phyloP scores from a whole-genome alignment of 2,329 filamentous ascomycete species.

The Fusarium devonianum region DNA sequence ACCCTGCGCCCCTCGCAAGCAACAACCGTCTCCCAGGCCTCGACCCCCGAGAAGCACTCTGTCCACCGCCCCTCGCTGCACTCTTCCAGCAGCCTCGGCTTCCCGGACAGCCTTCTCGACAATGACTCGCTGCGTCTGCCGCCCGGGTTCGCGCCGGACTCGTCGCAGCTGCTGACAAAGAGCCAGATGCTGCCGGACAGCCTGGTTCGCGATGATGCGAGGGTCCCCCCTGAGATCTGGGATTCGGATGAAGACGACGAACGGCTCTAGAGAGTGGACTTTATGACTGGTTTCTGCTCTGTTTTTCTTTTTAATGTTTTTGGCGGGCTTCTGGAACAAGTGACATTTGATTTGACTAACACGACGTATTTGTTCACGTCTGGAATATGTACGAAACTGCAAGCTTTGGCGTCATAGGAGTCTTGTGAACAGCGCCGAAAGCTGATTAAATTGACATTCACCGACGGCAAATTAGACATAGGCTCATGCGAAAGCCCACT shows the following conservation, averaged over 20 bases:
- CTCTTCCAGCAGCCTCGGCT: conserved; percentile 40
- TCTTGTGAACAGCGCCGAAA: neutral
- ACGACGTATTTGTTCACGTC: neutral
- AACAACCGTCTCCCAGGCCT: conserved; percentile 48
- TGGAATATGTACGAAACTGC: conserved; percentile 10
- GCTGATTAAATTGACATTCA: neutral
- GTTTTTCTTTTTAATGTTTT: neutral
- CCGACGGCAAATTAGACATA: too few species aligned
- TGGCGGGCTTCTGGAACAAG: neutral
- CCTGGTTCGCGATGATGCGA: conserved; percentile 48
- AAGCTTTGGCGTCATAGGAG: conserved; percentile 22
- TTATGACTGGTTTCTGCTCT: neutral
- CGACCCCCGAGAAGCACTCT: conserved; percentile 43
- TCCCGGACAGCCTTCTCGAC: conserved; percentile 25
- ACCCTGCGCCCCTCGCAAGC: conserved; percentile 46
- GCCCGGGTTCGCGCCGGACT: conserved; percentile 19
- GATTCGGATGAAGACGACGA: conserved; percentile 47
- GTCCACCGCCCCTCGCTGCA: conserved; percentile 22
- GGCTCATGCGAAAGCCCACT: too few species aligned
- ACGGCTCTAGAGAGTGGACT: conserved; percentile 19
- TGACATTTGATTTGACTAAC: neutral
- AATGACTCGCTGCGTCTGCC: conserved; percentile 34
- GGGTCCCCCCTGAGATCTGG: conserved; percentile 46
- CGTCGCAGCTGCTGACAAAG: conserved; percentile 58
- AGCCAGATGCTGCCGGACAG: conserved; percentile 63